Conservation (phyloP, 2,329 filamentous ascomycete genomes). For the Alternaria hordeiaustralica region DNA sequence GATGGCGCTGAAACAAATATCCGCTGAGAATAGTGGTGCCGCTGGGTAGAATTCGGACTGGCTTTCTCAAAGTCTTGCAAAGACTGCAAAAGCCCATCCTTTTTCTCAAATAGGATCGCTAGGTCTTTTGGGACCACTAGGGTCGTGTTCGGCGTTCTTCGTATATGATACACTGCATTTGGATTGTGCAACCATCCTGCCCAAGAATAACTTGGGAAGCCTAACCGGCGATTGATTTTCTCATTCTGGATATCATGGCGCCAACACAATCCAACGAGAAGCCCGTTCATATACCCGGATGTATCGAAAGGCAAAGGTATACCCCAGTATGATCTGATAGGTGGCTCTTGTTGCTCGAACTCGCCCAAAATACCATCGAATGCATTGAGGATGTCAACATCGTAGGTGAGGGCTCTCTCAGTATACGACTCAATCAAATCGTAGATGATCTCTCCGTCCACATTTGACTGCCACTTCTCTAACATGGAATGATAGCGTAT, state of each 20-base stretch:
- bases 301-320: background rate
- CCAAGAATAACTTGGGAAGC: background rate
- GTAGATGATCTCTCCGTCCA: background rate
- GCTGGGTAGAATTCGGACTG: background rate
- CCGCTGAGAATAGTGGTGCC: background rate
- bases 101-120: background rate
- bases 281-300: background rate
- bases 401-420: background rate
- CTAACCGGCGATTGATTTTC: background rate
- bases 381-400: background rate
- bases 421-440: background rate
- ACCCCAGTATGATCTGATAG: background rate
- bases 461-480: background rate
- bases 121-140: background rate
- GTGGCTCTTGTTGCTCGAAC: background rate
- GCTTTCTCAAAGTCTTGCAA: background rate
- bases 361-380: background rate
- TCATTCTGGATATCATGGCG: background rate
- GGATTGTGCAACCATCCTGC: background rate
- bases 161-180: rapidly evolving
- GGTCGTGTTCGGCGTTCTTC: background rate
- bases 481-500: background rate
- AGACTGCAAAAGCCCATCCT: background rate
- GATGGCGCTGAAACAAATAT: background rate
- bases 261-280: background rate